phyloP scores from a whole-genome alignment of 129 eudicot species.

The sunflower (Helianthus annuus) region HanXRQr2.0-SUNRISE NC_035448.2:101729461-101729960 shows the following conservation, averaged over 20 bases:
- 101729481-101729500: too few species aligned
- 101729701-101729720: constrained; percentile 89
- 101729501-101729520: too few species aligned
- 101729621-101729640: too few species aligned
- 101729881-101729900: constrained; percentile 71
- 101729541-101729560: too few species aligned
- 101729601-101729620: too few species aligned
- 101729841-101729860: constrained; percentile 75
- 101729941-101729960: constrained; percentile 72
- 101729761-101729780: constrained; percentile 94
- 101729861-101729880: constrained; percentile 77
- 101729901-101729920: constrained; percentile 63
- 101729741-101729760: constrained; percentile 60
- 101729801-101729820: constrained; percentile 77
- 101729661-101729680: too few species aligned
- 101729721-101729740: constrained; percentile 60
- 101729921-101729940: constrained; percentile 76
- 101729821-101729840: constrained; percentile 82
- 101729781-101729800: constrained; percentile 49
- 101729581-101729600: too few species aligned
- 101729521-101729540: too few species aligned
- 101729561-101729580: too few species aligned
- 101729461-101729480: too few species aligned
- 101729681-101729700: constrained; percentile 58
- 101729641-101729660: too few species aligned